These are phyloP conservation scores for Firmiana major DNA, from an alignment of 345 rosid species.

Conservation along the genomic window DNA sequence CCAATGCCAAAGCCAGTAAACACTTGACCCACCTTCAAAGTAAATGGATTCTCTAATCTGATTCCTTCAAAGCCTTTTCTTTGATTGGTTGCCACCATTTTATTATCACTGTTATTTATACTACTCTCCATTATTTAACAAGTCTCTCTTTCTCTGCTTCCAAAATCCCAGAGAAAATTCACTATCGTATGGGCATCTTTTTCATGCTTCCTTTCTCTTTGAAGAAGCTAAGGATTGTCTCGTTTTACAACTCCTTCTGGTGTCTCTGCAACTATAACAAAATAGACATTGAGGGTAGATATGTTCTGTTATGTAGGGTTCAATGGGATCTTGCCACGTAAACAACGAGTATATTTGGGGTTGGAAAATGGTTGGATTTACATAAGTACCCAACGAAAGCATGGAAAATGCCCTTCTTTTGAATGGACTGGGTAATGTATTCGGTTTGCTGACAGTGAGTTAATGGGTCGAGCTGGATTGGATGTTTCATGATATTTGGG, in stretches of 20 bases:
- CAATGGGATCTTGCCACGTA: background rate
- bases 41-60: conserved; percentile 68
- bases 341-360: background rate
- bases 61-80: conserved; percentile 45
- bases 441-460: background rate
- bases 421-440: too few species aligned
- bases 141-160: background rate
- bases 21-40: conserved; percentile 85
- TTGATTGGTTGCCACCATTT: conserved; percentile 34
- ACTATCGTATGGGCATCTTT: background rate
- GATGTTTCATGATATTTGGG: background rate
- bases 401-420: too few species aligned
- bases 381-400: background rate
- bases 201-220: background rate
- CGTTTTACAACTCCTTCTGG: background rate
- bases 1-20: conserved; percentile 96
- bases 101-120: conserved; percentile 19
- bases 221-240: background rate
- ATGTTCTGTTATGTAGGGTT: background rate
- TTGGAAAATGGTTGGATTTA: background rate
- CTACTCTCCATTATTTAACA: conserved; percentile 32
- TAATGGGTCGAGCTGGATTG: background rate
- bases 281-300: background rate
- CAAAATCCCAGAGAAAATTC: background rate
- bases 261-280: background rate